Conservation (phyloP, 2,329 filamentous ascomycete species). For the Paecilomyces fulvus region DNA sequence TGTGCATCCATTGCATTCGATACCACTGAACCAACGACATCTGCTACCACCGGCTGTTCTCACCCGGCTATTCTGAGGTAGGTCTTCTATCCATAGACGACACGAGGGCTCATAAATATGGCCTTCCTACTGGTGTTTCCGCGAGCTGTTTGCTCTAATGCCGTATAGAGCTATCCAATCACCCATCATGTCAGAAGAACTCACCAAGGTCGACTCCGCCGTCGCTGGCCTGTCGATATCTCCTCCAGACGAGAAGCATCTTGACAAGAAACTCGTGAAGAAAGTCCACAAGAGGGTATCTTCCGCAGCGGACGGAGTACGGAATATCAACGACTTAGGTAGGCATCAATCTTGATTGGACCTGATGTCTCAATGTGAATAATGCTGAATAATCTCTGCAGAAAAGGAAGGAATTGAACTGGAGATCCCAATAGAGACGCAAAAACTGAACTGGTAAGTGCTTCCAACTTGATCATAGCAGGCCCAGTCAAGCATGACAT, state of each 20-base stretch:
- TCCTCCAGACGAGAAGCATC: conserved; percentile 55
- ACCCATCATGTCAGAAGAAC: conserved; percentile 51
- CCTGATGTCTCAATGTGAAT: background rate
- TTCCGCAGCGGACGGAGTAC: conserved; percentile 64
- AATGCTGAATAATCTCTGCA: conserved; percentile 28
- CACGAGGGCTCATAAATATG: background rate
- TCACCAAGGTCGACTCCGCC: conserved; percentile 87
- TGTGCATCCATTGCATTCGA: background rate
- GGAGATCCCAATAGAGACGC: conserved; percentile 69
- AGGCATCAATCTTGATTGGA: conserved; percentile 27
- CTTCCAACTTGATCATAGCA: too few relatives aligned
- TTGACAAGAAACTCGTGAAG: conserved; percentile 25
- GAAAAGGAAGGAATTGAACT: conserved; percentile 67
- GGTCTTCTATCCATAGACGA: background rate
- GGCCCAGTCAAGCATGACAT: too few relatives aligned
- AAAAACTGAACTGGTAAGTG: conserved; percentile 77
- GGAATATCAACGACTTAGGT: conserved; percentile 82
- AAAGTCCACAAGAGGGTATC: conserved; percentile 61
- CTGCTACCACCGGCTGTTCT: background rate
- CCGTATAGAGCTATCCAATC: background rate
- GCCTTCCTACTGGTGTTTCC: background rate
- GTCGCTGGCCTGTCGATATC: conserved; percentile 68
- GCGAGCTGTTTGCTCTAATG: background rate
- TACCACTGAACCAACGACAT: conserved; percentile 2
- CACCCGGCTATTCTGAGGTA: background rate